These are phyloP conservation scores for Wallacemonas collosoma DNA, from an alignment of 208 protist genomes.

Conservation along the genomic window DNA sequence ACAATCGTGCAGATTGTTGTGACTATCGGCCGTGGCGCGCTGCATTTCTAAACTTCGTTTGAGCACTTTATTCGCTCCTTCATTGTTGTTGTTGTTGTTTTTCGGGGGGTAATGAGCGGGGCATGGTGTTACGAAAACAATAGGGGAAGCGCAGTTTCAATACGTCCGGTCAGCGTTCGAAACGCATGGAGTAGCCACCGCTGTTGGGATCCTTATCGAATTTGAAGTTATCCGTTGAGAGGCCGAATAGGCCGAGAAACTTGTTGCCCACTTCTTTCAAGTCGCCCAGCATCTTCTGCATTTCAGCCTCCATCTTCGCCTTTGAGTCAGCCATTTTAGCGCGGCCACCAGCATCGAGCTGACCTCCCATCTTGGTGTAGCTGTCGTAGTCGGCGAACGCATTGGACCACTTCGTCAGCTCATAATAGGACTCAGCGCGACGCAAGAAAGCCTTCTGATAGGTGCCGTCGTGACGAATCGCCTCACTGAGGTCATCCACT, in stretches of 20 bases:
- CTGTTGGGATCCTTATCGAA: constrained; percentile 94
- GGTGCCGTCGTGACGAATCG: constrained; percentile 76
- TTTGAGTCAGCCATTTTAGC: constrained; percentile 69
- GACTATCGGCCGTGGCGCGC: no score
- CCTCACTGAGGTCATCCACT: constrained; percentile 72
- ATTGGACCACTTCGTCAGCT: constrained; percentile 79
- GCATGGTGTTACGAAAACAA: no score
- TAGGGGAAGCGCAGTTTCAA: neutral
- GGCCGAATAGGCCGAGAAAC: constrained; percentile 96
- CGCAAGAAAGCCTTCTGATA: constrained; percentile 89
- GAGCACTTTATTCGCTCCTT: no score
- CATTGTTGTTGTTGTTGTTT: no score
- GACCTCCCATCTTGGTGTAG: constrained; percentile 73
- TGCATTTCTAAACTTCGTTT: no score
- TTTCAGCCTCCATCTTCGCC: constrained; percentile 89
- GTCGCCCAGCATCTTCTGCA: constrained; percentile 95
- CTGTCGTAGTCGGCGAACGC: constrained; percentile 90
- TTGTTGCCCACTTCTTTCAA: constrained; percentile 97
- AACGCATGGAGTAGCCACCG: constrained; percentile 94
- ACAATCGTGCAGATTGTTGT: no score
- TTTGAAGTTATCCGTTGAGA: constrained; percentile 98
- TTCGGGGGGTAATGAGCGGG: no score
- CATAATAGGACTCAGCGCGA: constrained; percentile 90
- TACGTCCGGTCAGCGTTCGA: constrained; percentile 50
- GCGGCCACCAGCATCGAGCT: constrained; percentile 42